Base-by-base conservation (phyloP, 176 grass and related monocot genomes). In the Neostapfia colusana region DNA sequence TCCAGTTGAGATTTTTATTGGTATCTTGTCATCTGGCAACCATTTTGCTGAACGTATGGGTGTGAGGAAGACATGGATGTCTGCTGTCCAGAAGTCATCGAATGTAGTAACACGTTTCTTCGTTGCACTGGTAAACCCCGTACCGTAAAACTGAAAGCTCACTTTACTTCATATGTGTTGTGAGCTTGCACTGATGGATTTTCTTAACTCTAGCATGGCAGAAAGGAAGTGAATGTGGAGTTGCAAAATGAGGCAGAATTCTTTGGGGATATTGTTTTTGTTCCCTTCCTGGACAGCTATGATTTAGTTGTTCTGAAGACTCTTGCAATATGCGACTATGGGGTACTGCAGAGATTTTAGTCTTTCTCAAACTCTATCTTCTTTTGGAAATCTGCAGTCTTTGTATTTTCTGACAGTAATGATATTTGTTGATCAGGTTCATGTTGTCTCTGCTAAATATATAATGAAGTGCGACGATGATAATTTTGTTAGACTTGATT, bases 401-500 rank as follows among this genome's bases (percentile, higher is more conserved):
- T 40, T 0, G 0, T 51, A 65, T 65, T 23, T 74, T 53, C 39
- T 81, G 27, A 81, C 28, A 79, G 37, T 58, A n/a, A 21, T 40
- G 17, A 43, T 72, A 37, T 87, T 78, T 21, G 16, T 82, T 89
- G 35, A 50, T 65, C 74, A 97, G 88, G 83, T 93, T 77, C 60
- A 59, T 65, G 88, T 82, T 64, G 83, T 90, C 48, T 87, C 88
- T 56, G 81, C 90, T 13, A 91, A 85, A 63, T 84, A 89, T 80
- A 37, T 97, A 20, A 97, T 91, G 90, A 97, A 91, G 65, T 97
- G 88, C 3, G 90, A 97, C 44, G 93, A 93, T 78, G 93, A 97
- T 74, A 97, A 83, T 59, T 93, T 93, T 51, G 81, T 91, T 31
- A 91, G 88, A 84, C 44, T 97, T 46, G 80, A 93, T 68, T 85